Conservation (phyloP, 2,329 filamentous ascomycete genomes). For the Cladophialophora chaetospira region DNA sequence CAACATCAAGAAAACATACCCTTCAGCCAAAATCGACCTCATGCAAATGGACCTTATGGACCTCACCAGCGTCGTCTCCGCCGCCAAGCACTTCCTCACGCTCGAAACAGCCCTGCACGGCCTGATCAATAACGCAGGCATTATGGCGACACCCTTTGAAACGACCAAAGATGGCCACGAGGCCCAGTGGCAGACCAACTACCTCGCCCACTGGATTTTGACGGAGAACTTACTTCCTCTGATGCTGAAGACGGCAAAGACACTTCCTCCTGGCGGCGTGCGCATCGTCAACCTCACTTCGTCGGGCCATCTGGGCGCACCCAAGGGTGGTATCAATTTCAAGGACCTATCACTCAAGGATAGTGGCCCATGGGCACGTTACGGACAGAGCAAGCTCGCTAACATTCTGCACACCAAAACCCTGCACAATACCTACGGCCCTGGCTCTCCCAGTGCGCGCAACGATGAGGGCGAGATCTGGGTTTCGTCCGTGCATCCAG, state of each 20-base stretch:
- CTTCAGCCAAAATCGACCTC: conserved; percentile 37
- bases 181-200: conserved; percentile 48
- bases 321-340: conserved; percentile 40
- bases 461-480: conserved; percentile 43
- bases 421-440: conserved; percentile 44
- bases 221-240: conserved; percentile 44
- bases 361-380: conserved; percentile 41
- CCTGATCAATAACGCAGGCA: conserved; percentile 34
- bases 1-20: conserved; percentile 38
- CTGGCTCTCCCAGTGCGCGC: conserved; percentile 1
- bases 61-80: conserved; percentile 49
- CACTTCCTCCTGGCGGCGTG: conserved; percentile 40
- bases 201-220: conserved; percentile 48
- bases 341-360: conserved; percentile 34
- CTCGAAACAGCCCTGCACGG: conserved; percentile 37
- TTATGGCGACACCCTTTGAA: conserved; percentile 36
- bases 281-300: conserved; percentile 49
- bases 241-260: conserved; percentile 31
- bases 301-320: conserved; percentile 30
- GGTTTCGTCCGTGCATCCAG: conserved; percentile 51
- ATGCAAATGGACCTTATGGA: conserved; percentile 37
- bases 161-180: conserved; percentile 43
- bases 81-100: conserved; percentile 37
- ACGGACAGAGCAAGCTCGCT: conserved; percentile 54
- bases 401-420: conserved; percentile 51